phyloP scores from a whole-genome alignment of 208 protist species.

The Leishmania amazonensis region DNA sequence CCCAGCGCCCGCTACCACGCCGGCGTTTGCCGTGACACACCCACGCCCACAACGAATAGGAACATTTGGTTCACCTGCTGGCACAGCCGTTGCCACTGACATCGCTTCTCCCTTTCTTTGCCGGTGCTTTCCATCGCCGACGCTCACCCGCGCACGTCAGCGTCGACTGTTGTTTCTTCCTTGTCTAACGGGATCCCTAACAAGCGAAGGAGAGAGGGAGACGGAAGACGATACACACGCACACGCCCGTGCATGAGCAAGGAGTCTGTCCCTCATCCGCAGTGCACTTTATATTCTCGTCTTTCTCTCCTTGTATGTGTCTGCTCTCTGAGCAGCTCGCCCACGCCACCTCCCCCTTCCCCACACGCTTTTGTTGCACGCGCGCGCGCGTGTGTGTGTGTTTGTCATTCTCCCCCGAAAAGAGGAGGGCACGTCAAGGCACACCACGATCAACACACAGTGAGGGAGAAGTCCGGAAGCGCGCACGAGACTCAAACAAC shows the following conservation, averaged over 20 bases:
- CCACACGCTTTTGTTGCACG: not conserved
- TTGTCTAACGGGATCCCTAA: not conserved
- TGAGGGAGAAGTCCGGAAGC: not conserved
- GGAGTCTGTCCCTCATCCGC: not conserved
- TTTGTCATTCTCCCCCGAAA: not conserved
- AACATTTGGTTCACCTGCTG: not conserved
- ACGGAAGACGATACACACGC: not conserved
- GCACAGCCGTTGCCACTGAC: not conserved
- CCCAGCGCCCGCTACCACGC: not conserved
- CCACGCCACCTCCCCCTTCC: not conserved
- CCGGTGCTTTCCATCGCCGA: not conserved
- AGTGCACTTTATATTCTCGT: not conserved
- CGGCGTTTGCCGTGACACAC: not conserved
- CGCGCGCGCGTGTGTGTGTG: too few relatives aligned
- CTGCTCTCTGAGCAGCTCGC: not conserved
- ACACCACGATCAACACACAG: too few relatives aligned
- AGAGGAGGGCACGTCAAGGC: not conserved
- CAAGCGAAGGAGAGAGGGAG: not conserved
- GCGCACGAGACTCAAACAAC: not conserved
- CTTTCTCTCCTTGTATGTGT: not conserved
- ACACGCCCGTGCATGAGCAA: not conserved
- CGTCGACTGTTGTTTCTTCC: not conserved
- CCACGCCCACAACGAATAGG: not conserved
- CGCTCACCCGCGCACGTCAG: not conserved
- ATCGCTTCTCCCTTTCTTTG: not conserved